phyloP scores from a whole-genome alignment of 2,329 filamentous ascomycete species.

The Hymenoscyphus albidus region DNA sequence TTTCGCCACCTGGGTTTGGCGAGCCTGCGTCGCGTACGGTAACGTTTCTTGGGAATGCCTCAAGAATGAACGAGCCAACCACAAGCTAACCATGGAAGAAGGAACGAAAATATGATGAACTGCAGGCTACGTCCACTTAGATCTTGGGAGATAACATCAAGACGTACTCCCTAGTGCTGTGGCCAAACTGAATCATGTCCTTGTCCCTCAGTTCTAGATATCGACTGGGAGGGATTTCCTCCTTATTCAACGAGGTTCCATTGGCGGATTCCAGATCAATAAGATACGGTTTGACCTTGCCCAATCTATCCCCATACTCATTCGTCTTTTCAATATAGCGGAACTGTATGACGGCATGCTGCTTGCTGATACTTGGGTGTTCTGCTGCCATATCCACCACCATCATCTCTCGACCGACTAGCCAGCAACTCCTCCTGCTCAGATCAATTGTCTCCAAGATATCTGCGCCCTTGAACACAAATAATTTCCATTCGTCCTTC shows the following conservation, averaged over 20 bases:
- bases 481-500: slow-evolving; percentile 80
- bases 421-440: slow-evolving; percentile 76
- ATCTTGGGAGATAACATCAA: slow-evolving; percentile 64
- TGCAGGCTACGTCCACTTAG: slow-evolving; percentile 10
- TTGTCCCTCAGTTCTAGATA: slow-evolving; percentile 85
- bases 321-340: slow-evolving; percentile 77
- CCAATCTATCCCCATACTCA: slow-evolving; percentile 80
- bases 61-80: neutral
- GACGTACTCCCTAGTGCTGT: slow-evolving; percentile 91
- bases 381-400: slow-evolving; percentile 82
- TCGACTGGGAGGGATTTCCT: slow-evolving; percentile 66
- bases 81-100: neutral
- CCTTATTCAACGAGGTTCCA: slow-evolving; percentile 78
- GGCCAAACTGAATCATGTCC: slow-evolving; percentile 84
- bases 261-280: slow-evolving; percentile 94
- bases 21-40: neutral
- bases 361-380: slow-evolving; percentile 90
- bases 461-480: slow-evolving; percentile 82
- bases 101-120: neutral
- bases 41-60: neutral
- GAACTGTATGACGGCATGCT: slow-evolving; percentile 95
- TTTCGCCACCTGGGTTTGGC: neutral
- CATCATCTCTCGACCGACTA: slow-evolving; percentile 74
- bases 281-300: slow-evolving; percentile 78
- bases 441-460: slow-evolving; percentile 80